phyloP scores from a whole-genome alignment of 352 stramenopile species.

The Ophiocytium majus region DNA sequence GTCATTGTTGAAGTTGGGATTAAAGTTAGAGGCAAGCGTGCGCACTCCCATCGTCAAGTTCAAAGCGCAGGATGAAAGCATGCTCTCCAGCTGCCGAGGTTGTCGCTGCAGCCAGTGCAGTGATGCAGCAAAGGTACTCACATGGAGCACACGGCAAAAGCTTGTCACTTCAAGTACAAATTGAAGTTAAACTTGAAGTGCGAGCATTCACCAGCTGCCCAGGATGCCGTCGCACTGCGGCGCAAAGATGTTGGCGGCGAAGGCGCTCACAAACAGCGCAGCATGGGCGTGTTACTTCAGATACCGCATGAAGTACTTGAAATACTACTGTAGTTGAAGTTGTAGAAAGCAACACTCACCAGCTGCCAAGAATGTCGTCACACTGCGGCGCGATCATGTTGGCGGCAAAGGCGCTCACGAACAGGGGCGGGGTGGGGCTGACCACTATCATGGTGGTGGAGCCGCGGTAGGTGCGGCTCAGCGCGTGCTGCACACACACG shows the following conservation, averaged over 20 bases:
- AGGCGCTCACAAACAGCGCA: no score
- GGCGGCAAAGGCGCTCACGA: neutral
- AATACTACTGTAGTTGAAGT: neutral
- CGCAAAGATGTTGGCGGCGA: neutral
- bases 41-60: neutral
- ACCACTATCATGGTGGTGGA: neutral
- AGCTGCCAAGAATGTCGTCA: constrained; percentile 18
- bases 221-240: neutral
- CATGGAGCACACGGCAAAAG: no score
- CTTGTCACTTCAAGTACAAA: neutral
- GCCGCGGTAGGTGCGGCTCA: no score
- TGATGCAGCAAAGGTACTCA: no score
- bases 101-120: neutral
- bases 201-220: neutral
- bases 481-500: no score
- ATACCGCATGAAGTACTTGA: neutral
- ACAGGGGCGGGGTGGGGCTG: constrained; percentile 2
- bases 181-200: neutral
- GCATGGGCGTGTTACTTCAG: no score
- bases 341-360: neutral
- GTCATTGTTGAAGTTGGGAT: no score
- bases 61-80: neutral
- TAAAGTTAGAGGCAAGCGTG: neutral
- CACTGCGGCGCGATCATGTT: neutral
- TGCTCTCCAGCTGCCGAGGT: neutral